Evolutionary conservation across 495 filamentous ascomycete genomes (phyloP).

Genomic region (Achaetomiella virescens): DNA sequence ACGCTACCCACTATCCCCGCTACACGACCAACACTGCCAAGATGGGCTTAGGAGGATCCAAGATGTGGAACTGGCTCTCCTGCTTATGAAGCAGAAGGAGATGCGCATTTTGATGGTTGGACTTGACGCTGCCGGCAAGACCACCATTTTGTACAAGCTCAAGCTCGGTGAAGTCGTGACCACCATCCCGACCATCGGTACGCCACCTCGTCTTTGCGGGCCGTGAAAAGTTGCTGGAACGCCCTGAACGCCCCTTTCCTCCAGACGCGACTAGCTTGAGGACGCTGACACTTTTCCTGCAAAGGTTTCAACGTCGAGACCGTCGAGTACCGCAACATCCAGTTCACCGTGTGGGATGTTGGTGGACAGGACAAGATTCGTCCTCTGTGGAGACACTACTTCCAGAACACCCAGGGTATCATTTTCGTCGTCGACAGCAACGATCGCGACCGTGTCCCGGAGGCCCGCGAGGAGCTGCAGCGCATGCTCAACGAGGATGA

Average conservation of each 20-base stretch:
- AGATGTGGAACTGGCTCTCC: slow-evolving; percentile 23
- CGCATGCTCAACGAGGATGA: slow-evolving; percentile 99
- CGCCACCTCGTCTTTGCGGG: slow-evolving; percentile 34
- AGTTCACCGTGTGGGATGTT: slow-evolving; percentile 99
- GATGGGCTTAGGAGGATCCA: slow-evolving; percentile 31
- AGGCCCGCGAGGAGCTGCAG: slow-evolving; percentile 98
- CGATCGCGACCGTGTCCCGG: slow-evolving; percentile 97
- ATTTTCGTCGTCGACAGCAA: slow-evolving; percentile 99
- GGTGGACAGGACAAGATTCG: slow-evolving; percentile 99
- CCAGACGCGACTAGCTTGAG: not conserved
- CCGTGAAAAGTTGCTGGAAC: not conserved
- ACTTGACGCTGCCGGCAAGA: slow-evolving; percentile 98
- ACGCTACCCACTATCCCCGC: not conserved
- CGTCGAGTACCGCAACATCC: slow-evolving; percentile 99
- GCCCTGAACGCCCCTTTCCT: no score
- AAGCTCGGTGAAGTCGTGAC: slow-evolving; percentile 99
- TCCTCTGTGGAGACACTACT: slow-evolving; percentile 99
- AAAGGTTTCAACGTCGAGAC: slow-evolving; percentile 99
- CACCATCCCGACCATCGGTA: slow-evolving; percentile 98
- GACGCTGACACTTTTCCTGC: slow-evolving; percentile 24
- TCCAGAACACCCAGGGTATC: slow-evolving; percentile 99
- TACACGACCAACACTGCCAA: slow-evolving; percentile 23
- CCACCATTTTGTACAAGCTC: slow-evolving; percentile 99
- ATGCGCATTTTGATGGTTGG: slow-evolving; percentile 99
- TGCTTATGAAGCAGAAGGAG: slow-evolving; percentile 97